These are phyloP conservation scores for Eryngium alpinum DNA, from an alignment of 140 eudicot species.

Conservation along the genomic window DNA sequence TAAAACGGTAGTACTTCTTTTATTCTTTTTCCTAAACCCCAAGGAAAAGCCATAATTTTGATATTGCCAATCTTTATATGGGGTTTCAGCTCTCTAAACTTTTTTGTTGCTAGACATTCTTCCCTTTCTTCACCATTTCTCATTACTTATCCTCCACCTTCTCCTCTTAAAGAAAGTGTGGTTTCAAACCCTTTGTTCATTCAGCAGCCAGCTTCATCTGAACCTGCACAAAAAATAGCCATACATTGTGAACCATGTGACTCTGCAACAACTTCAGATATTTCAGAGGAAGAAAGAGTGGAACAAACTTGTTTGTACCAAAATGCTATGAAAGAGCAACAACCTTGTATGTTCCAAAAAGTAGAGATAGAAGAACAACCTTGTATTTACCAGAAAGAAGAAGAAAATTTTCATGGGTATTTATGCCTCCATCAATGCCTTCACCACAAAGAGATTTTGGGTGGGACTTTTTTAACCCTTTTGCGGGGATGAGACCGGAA, in stretches of 20 bases:
- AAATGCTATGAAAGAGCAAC: slow-evolving; percentile 5
- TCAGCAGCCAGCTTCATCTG: slow-evolving; percentile 42
- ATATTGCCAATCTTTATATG: slow-evolving; percentile 65
- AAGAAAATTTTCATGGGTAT: slow-evolving; percentile 40
- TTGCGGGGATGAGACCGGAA: slow-evolving; percentile 59
- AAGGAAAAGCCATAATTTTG: slow-evolving; percentile 29
- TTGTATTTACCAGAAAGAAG: slow-evolving; percentile 19
- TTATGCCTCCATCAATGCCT: slow-evolving; percentile 59
- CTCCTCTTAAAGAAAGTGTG: slow-evolving; percentile 39
- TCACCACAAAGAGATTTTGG: slow-evolving; percentile 82
- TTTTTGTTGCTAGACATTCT: slow-evolving; percentile 84
- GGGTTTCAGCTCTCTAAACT: slow-evolving; percentile 75
- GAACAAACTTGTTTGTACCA: slow-evolving; percentile 20
- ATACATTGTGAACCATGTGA: slow-evolving; percentile 41
- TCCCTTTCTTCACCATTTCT: slow-evolving; percentile 63
- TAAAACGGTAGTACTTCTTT: slow-evolving; percentile 12
- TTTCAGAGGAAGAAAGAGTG: slow-evolving; percentile 47
- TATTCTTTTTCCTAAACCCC: slow-evolving; percentile 18
- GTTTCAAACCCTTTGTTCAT: slow-evolving; percentile 87
- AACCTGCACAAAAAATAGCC: slow-evolving; percentile 40
- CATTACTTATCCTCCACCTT: slow-evolving; percentile 64
- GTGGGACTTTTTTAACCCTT: slow-evolving; percentile 99
- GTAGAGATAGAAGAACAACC: slow-evolving; percentile 25
- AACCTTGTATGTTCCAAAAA: slow-evolving; percentile 20
- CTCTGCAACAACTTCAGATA: slow-evolving; percentile 38